Base-by-base conservation (phyloP, 495 filamentous ascomycete species). In the Terfezia claveryi region DNA sequence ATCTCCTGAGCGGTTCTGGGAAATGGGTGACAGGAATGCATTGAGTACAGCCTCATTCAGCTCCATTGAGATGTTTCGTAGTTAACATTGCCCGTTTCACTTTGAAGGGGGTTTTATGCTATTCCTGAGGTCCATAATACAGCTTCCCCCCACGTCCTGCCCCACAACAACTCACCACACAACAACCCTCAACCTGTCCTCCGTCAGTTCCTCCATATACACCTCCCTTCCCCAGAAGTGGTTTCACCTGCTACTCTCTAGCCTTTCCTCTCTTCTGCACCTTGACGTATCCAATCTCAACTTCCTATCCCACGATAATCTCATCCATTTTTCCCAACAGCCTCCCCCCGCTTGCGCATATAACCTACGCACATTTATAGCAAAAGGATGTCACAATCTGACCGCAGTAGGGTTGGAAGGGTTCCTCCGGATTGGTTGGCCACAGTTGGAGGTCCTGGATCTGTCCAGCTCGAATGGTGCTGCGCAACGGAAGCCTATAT, bases 91-190 rank as follows among this genome's bases (percentile, higher is more conserved):
- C 8, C 12, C 32, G 27, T 7, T 9, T n/a, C 23, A 14, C 49
- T 16, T 12, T 50, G n/a, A 50, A 63, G 61, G 58, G 2, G 54
- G 56, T 51, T 63, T 68, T 41, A 49, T 63, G 23, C 16, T 57
- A 2, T 59, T 58, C 52, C 55, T 67, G 14, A 57, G 53, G 1
- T 49, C 49, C 11, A 41, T 67, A 10, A 46, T 14, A 4, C 41
- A 8, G 41, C 41, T 46, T 14, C 41, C 56, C 59, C 7, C 44
- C 36, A 6, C 53, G 36, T n/a, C 55, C 57, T 23, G 17, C 27
- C 0, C 54, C 58, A 12, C 14, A 20, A 46, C 41, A 20, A 44
- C 51, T 9, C 36, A 23, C 36, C 12, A 55, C 32, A 56, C 58
- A 1, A 53, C 10, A 4, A 20, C 27, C 12, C 41, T 56, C 14